Conservation (phyloP, 2,329 filamentous ascomycete species). For the Fusarium sp. region DNA sequence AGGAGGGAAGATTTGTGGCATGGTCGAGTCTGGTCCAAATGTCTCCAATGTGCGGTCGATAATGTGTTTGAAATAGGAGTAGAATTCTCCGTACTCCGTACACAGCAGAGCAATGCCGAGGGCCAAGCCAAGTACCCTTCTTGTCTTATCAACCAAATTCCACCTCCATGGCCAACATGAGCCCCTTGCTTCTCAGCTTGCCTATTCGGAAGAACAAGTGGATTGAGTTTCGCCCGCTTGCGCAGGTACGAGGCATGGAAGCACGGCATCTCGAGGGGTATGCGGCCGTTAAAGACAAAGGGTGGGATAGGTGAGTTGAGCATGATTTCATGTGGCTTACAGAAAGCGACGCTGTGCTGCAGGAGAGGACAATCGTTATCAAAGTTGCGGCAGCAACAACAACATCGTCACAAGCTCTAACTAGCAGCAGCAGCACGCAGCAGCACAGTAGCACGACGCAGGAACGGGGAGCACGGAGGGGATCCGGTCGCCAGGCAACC, state of each 20-base stretch:
- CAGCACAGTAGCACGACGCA: conserved; percentile 17
- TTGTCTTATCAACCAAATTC: neutral
- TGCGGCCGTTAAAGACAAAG: conserved; percentile 10
- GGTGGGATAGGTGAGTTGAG: conserved; percentile 11
- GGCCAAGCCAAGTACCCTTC: neutral
- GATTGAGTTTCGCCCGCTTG: conserved; percentile 20
- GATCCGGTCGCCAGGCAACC: conserved; percentile 24
- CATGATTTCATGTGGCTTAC: conserved; percentile 23
- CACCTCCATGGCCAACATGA: neutral
- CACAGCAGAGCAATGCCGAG: neutral
- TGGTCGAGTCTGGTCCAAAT: neutral
- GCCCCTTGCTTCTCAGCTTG: conserved; percentile 10
- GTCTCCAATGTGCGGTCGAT: neutral
- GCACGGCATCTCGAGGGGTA: conserved; percentile 12
- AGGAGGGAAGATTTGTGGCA: neutral
- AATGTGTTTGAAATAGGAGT: neutral
- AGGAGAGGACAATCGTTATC: neutral
- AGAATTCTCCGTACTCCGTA: neutral
- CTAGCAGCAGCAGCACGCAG: neutral
- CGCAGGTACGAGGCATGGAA: conserved; percentile 29
- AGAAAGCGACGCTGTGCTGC: conserved; percentile 13
- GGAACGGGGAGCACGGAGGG: conserved; percentile 28
- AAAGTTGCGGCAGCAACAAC: neutral
- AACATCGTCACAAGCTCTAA: neutral
- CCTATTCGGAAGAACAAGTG: conserved; percentile 7